Percentiles rank a stretch among this genome's conserved stretches.
Conservation (phyloP, 164 flowering plant genomes). For the Piper longum region DNA sequence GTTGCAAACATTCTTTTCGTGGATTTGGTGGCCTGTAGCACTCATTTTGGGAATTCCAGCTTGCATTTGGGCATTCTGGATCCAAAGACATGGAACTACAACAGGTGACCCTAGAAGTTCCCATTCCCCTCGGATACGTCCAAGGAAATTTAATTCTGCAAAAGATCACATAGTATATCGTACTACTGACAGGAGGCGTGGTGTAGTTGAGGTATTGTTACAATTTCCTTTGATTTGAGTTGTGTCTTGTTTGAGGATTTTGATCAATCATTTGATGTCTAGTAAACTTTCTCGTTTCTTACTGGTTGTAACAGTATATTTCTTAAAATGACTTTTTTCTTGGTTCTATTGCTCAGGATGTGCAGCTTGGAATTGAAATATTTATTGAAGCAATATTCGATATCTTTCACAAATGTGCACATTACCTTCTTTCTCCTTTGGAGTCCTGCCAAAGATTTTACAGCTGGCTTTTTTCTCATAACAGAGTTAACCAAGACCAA, state of each 20-base stretch:
- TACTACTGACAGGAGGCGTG: conserved; percentile 89
- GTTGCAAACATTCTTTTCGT: conserved; percentile 39
- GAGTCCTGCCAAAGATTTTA: conserved; percentile 26
- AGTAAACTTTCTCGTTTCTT: neutral
- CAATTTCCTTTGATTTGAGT: neutral
- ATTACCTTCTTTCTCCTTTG: conserved; percentile 57
- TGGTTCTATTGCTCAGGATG: conserved; percentile 44
- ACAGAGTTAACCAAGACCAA: conserved; percentile 6
- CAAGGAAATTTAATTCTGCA: conserved; percentile 22
- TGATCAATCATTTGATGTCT: neutral
- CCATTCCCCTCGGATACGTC: conserved; percentile 13
- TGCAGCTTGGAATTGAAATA: conserved; percentile 81
- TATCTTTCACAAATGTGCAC: conserved; percentile 62
- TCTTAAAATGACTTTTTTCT: too few relatives aligned
- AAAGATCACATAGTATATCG: conserved; percentile 63
- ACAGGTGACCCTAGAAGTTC: conserved; percentile 14
- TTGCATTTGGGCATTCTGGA: conserved; percentile 21
- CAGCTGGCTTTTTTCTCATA: conserved; percentile 32
- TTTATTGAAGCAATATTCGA: conserved; percentile 77
- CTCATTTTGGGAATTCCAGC: conserved; percentile 46
- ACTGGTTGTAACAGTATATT: neutral
- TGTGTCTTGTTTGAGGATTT: neutral
- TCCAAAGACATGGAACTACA: conserved; percentile 16
- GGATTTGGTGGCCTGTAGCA: conserved; percentile 56
- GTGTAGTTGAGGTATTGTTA: conserved; percentile 70